These are phyloP conservation scores for Trichothecium roseum DNA, from an alignment of 2,329 filamentous ascomycete species.

Conservation along the genomic window DNA sequence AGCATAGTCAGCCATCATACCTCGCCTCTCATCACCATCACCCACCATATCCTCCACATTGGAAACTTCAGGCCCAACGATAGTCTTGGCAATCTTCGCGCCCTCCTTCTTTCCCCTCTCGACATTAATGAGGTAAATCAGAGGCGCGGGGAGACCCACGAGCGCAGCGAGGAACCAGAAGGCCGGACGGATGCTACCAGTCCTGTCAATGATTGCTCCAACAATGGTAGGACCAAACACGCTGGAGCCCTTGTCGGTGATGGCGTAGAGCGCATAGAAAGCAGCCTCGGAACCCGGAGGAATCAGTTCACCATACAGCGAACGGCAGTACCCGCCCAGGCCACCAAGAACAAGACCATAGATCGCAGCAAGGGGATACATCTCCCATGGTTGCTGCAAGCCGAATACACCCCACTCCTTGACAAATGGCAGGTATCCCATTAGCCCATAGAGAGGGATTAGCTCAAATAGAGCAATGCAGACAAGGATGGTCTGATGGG, in stretches of 20 bases:
- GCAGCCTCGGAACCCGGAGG: conserved; percentile 90
- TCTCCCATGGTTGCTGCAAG: conserved; percentile 91
- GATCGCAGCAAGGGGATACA: conserved; percentile 84
- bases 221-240: conserved; percentile 93
- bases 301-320: conserved; percentile 86
- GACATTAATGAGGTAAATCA: conserved; percentile 79
- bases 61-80: conserved; percentile 38
- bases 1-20: conserved; percentile 18
- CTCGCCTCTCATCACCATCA: conserved; percentile 13
- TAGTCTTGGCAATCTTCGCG: conserved; percentile 48
- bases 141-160: conserved; percentile 73
- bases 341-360: conserved; percentile 95
- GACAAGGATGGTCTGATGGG: conserved; percentile 82
- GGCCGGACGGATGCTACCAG: conserved; percentile 71
- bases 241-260: conserved; percentile 92
- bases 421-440: conserved; percentile 78
- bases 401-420: conserved; percentile 66
- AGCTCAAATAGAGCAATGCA: conserved; percentile 86
- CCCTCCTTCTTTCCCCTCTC: conserved; percentile 66
- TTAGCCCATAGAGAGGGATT: conserved; percentile 82
- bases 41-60: conserved; percentile 9
- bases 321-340: conserved; percentile 81
- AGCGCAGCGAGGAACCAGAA: conserved; percentile 86
- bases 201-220: conserved; percentile 78
- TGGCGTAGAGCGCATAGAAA: conserved; percentile 93